Evolutionary conservation across 306 rosid genomes (phyloP), one percentile per base, ranked within the genome.

Genomic region (Vachellia collinsii): DNA sequence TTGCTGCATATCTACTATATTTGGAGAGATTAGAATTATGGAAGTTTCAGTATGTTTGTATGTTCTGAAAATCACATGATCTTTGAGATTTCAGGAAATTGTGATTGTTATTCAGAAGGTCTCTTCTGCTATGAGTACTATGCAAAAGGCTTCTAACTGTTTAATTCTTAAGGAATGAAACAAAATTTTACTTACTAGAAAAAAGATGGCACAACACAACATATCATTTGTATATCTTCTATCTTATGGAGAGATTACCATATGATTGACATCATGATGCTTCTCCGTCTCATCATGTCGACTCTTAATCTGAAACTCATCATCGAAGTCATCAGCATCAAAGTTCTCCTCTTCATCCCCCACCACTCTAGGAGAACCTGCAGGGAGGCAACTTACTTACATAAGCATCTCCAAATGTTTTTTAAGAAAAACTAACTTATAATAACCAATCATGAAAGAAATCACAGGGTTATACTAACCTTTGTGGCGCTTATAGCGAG

Each of bases 401-500:
- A 37, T 25, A 51, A 54, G 46, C 54, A 61, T 7, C 68, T 43
- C 43, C 14, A 51, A 71, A 36, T 43, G 54, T 63, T 70, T 58
- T 20, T 59, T 44, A 56, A 71, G n/a, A 58, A 79, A 38, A 74
- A 39, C 0, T 7, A 77, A 56, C 71, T 48, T 37, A 17, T n/a
- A 41, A 44, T 8, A 16, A 81, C 59, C 39, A 29, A 54, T 1
- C 12, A 50, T n/a, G 13, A 46, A 53, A 50, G 17, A 29, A 36
- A 56, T 44, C 37, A 70, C 19, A 61, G 23, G 14, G 6, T 29
- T 12, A 66, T 22, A 39, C 81, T 34, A 48, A 92, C 98, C 97
- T 85, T 86, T 93, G 12, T 90, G 98, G 61, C 97, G 99, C 88
- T 88, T 93, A 63, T 96, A 93, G 79, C 93, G 97, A 46, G 90